A percentile compares a stretch with the other conserved stretches of the same genome.
Conservation (phyloP, 2,329 filamentous ascomycete species). For the Venturia oleaginea region DNA sequence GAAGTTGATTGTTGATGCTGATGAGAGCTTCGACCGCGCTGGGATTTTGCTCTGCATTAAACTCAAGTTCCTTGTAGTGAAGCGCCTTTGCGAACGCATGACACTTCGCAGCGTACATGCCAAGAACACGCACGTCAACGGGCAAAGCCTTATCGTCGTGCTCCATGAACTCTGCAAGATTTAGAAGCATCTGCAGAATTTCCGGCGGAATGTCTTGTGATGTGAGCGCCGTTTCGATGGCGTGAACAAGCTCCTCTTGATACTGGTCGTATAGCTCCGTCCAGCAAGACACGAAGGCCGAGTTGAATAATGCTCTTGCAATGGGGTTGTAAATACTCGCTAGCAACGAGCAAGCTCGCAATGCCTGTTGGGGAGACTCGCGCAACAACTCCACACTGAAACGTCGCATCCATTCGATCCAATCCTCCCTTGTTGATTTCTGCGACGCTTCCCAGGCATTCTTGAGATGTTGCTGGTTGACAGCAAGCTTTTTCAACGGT, state of each 20-base stretch:
- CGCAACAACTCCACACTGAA: slow-evolving; percentile 93
- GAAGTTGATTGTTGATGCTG: slow-evolving; percentile 97
- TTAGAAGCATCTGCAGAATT: slow-evolving; percentile 85
- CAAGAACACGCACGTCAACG: slow-evolving; percentile 91
- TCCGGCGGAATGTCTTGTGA: slow-evolving; percentile 95
- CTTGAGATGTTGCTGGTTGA: slow-evolving; percentile 96
- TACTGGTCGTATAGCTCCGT: slow-evolving; percentile 95
- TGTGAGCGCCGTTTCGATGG: slow-evolving; percentile 90
- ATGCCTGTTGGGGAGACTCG: slow-evolving; percentile 90
- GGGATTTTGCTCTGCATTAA: slow-evolving; percentile 93
- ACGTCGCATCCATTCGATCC: slow-evolving; percentile 96
- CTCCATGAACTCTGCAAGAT: slow-evolving; percentile 98
- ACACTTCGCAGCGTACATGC: slow-evolving; percentile 89
- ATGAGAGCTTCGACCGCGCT: slow-evolving; percentile 94
- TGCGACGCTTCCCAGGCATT: slow-evolving; percentile 94
- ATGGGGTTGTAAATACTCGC: slow-evolving; percentile 87
- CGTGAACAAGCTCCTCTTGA: slow-evolving; percentile 90
- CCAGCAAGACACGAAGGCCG: slow-evolving; percentile 98
- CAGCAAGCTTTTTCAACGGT: slow-evolving; percentile 84
- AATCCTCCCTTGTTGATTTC: slow-evolving; percentile 96
- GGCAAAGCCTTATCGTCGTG: slow-evolving; percentile 97
- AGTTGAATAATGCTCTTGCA: slow-evolving; percentile 92
- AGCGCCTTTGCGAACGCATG: slow-evolving; percentile 97
- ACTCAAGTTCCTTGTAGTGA: slow-evolving; percentile 98
- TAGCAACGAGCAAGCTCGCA: slow-evolving; percentile 84